phyloP scores from a whole-genome alignment of 768 basidiomycete species.

The Kwoniella pini region DNA sequence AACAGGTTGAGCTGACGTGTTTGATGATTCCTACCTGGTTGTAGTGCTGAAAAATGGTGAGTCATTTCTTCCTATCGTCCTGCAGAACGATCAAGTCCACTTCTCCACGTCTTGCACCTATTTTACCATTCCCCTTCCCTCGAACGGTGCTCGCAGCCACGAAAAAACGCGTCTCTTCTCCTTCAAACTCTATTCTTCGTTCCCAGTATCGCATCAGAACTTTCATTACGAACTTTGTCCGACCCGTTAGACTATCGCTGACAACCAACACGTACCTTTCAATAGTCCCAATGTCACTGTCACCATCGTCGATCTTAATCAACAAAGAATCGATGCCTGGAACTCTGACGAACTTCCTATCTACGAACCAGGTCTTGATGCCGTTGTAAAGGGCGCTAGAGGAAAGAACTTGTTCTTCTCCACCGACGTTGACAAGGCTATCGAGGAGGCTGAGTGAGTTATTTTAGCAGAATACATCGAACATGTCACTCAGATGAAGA shows the following conservation, averaged over 20 bases:
- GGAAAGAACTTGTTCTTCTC: slow-evolving; percentile 97
- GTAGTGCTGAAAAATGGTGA: slow-evolving; percentile 71
- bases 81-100: no score
- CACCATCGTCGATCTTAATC: slow-evolving; percentile 97
- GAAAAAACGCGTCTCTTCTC: neutral
- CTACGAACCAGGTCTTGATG: slow-evolving; percentile 94
- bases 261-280: neutral
- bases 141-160: no score
- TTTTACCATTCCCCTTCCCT: neutral
- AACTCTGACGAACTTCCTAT: slow-evolving; percentile 86
- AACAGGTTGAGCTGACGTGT: slow-evolving; percentile 7
- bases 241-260: neutral
- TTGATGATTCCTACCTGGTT: neutral
- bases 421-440: slow-evolving; percentile 88
- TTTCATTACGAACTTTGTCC: neutral
- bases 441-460: slow-evolving; percentile 77
- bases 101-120: neutral
- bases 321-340: slow-evolving; percentile 93
- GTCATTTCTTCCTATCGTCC: slow-evolving; percentile 2
- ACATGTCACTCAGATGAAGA: neutral
- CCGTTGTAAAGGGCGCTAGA: slow-evolving; percentile 80
- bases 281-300: slow-evolving; percentile 75
- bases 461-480: neutral
- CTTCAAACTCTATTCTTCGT: neutral
- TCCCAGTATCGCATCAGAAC: neutral